Conservation (phyloP, 352 stramenopile species). For the Pythium sp. region DNA sequence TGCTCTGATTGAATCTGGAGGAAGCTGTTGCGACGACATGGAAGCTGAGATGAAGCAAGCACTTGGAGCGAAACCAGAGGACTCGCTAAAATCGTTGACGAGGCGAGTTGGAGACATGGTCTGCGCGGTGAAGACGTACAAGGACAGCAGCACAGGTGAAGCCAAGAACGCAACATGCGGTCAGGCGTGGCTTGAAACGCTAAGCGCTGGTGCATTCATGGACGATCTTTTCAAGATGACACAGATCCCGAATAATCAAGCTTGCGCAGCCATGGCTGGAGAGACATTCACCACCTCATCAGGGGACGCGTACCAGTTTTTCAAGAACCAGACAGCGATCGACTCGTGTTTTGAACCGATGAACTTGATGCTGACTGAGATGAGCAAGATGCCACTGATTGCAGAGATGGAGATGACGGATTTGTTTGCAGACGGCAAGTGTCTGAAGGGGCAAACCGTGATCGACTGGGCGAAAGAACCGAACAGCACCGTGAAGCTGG, state of each 20-base stretch:
- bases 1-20: conserved; percentile 25
- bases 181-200: conserved; percentile 13
- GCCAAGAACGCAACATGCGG: conserved; percentile 28
- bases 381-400: conserved; percentile 29
- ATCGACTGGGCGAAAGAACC: conserved; percentile 8
- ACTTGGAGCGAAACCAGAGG: conserved; percentile 25
- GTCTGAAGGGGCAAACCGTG: conserved; percentile 17
- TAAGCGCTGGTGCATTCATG: conserved; percentile 21
- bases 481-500: conserved; percentile 9
- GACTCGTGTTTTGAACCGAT: conserved; percentile 38
- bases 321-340: conserved; percentile 23
- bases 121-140: conserved; percentile 26
- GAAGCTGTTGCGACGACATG: conserved; percentile 33
- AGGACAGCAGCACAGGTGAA: conserved; percentile 4
- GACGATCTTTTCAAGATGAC: conserved; percentile 26
- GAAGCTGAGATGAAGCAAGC: conserved; percentile 21
- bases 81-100: conserved; percentile 20
- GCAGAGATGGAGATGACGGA: conserved; percentile 12
- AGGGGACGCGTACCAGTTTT: conserved; percentile 25
- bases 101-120: conserved; percentile 26
- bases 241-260: conserved; percentile 32
- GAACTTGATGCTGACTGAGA: conserved; percentile 32
- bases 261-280: conserved; percentile 33
- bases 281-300: conserved; percentile 27
- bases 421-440: conserved; percentile 10